A percentile compares a stretch with the other conserved stretches of the same genome.
Evolutionary conservation across 169 alveolate genomes (phyloP).

Genomic region (Cryptosporidium meleagridis): DNA sequence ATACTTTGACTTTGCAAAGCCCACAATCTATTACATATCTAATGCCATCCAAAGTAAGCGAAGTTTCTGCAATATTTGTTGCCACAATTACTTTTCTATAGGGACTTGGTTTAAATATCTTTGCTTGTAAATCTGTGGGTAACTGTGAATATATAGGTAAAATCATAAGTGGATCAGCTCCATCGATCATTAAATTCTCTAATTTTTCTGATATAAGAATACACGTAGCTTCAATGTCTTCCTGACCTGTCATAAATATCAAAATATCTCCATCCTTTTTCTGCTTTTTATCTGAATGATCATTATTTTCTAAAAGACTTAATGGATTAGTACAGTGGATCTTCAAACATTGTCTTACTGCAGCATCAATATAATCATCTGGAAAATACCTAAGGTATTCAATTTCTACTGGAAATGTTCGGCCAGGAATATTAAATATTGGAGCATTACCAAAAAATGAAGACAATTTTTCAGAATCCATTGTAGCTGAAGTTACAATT

Average conservation of each 20-base stretch:
- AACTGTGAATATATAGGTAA: conserved; percentile 99
- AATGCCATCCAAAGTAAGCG: conserved; percentile 98
- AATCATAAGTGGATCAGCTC: conserved; percentile 80
- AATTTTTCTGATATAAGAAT: conserved; percentile 93
- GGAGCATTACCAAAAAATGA: conserved; percentile 99
- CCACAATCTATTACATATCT: conserved; percentile 99
- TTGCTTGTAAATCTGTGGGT: conserved; percentile 98
- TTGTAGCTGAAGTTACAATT: conserved; percentile 99
- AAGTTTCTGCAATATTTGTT: conserved; percentile 99
- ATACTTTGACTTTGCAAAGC: conserved; percentile 98
- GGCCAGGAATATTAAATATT: conserved; percentile 97
- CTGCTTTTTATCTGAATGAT: conserved; percentile 77
- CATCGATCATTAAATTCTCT: conserved; percentile 86
- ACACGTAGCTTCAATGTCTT: conserved; percentile 99
- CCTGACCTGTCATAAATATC: conserved; percentile 99
- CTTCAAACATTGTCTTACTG: conserved; percentile 97
- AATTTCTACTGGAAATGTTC: conserved; percentile 97
- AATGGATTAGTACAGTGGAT: conserved; percentile 93
- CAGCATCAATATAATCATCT: conserved; percentile 99
- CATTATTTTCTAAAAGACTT: conserved; percentile 42
- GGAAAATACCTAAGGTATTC: conserved; percentile 92
- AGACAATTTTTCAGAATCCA: conserved; percentile 98
- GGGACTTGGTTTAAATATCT: conserved; percentile 91
- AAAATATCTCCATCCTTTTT: conserved; percentile 93
- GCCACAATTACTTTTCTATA: conserved; percentile 96